Evolutionary conservation across 148 eudicot genomes (phyloP).

Genomic region (Persicaria tinctoria): DNA sequence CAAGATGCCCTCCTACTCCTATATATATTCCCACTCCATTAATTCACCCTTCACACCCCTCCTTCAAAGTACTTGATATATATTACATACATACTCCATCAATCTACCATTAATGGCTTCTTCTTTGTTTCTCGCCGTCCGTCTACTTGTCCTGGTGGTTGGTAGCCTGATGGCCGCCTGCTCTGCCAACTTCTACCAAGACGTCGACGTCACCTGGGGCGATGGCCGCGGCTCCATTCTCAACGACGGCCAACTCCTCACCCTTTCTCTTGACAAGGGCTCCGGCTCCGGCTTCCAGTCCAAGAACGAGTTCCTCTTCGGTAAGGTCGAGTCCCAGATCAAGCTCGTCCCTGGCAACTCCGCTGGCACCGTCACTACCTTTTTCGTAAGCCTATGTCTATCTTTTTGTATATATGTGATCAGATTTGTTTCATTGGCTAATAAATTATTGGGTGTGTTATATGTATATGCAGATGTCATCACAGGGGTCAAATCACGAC

Average conservation of each 20-base stretch:
- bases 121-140: too few relatives aligned
- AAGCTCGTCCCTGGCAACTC: conserved; percentile 2
- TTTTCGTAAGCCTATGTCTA: neutral
- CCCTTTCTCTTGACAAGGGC: neutral
- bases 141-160: neutral
- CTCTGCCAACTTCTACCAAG: neutral
- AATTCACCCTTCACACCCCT: too few relatives aligned
- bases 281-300: neutral
- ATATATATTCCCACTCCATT: too few relatives aligned
- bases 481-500: neutral
- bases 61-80: too few relatives aligned
- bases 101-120: too few relatives aligned
- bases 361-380: neutral
- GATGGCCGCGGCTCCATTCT: neutral
- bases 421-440: neutral
- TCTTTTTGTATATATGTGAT: too few relatives aligned
- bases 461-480: neutral
- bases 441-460: neutral
- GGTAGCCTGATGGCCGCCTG: neutral
- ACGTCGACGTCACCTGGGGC: neutral
- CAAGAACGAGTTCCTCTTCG: neutral
- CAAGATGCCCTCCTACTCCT: too few relatives aligned
- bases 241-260: neutral
- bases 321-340: neutral
- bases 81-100: too few relatives aligned